phyloP scores from a whole-genome alignment of 2,329 filamentous ascomycete genomes.

The Cercospora zeina region DNA sequence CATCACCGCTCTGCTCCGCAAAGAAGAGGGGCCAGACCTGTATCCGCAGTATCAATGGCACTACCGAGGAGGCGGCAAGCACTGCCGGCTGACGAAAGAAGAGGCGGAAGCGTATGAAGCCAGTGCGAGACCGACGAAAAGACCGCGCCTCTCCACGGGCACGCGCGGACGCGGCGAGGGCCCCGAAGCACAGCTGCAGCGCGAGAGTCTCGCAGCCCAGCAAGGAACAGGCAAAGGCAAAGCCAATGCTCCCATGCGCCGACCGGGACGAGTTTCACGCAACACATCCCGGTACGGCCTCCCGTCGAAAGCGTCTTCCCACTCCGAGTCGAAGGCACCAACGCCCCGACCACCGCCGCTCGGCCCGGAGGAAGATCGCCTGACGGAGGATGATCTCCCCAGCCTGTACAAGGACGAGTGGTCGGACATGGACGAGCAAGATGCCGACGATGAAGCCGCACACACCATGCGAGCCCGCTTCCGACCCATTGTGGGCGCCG shows the following conservation, averaged over 20 bases:
- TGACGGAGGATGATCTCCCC: conserved; percentile 37
- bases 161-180: conserved; percentile 21
- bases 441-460: conserved; percentile 42
- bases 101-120: conserved; percentile 24
- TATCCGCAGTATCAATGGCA: conserved; percentile 37
- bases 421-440: conserved; percentile 29
- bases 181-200: conserved; percentile 31
- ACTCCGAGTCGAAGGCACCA: conserved; percentile 33
- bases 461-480: conserved; percentile 46
- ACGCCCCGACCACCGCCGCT: conserved; percentile 39
- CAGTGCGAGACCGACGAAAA: conserved; percentile 16
- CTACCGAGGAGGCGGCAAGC: conserved; percentile 41
- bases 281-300: conserved; percentile 7
- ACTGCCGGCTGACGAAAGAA: conserved; percentile 35
- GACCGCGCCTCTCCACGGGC: conserved; percentile 17
- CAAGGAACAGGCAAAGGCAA: conserved; percentile 16
- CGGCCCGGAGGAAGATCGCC: conserved; percentile 37
- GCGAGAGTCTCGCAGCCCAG: conserved; percentile 28
- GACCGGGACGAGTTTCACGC: conserved; percentile 19
- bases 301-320: conserved; percentile 25
- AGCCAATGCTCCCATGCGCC: conserved; percentile 7
- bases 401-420: conserved; percentile 33
- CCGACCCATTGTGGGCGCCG: conserved; percentile 46
- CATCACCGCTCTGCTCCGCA: conserved; percentile 33
- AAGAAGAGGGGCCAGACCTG: conserved; percentile 38